Evolutionary conservation across 768 basidiomycete species (phyloP).

Genomic region (Kwoniella pini): DNA sequence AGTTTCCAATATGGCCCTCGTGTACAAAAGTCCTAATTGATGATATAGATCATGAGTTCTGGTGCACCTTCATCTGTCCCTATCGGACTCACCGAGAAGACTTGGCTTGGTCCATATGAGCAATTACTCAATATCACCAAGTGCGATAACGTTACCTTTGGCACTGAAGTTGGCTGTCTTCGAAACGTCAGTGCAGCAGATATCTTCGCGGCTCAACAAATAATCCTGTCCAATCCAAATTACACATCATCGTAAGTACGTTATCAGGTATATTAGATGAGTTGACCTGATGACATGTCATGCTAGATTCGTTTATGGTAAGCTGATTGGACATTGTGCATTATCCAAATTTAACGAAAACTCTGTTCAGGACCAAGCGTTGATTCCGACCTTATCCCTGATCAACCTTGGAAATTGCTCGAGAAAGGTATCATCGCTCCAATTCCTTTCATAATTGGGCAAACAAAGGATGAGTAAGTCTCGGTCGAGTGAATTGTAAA

Average conservation of each 20-base stretch:
- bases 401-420: conserved; percentile 39
- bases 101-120: conserved; percentile 42
- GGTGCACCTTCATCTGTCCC: conserved; percentile 25
- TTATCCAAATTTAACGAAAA: not conserved
- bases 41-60: conserved; percentile 34
- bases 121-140: conserved; percentile 29
- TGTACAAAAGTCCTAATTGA: not conserved
- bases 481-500: too few species aligned
- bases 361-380: conserved; percentile 35
- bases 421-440: conserved; percentile 39
- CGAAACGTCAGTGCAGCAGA: conserved; percentile 25
- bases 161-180: conserved; percentile 41
- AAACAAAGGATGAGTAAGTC: conserved; percentile 50
- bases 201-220: conserved; percentile 37
- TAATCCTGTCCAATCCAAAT: conserved; percentile 19
- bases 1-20: not conserved
- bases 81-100: conserved; percentile 14
- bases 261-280: not conserved
- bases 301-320: conserved; percentile 36
- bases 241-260: conserved; percentile 26
- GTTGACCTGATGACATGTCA: not conserved
- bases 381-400: conserved; percentile 46
- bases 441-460: conserved; percentile 49
- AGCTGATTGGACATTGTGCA: not conserved
- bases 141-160: conserved; percentile 26